phyloP scores from a whole-genome alignment of 805 yeast species.

The Candida anglica region DNA sequence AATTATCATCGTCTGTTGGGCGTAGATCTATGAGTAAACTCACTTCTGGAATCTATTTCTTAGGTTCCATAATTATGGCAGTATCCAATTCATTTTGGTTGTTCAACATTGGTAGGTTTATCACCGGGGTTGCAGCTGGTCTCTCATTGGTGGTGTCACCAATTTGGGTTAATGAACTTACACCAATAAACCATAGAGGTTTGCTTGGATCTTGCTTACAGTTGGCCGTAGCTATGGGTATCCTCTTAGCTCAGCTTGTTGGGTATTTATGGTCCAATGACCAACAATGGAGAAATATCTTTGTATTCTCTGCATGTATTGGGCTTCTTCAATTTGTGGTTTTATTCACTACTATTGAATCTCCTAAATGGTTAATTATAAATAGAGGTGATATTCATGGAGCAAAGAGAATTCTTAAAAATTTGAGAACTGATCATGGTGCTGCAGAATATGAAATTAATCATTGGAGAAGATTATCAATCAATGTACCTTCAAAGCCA shows the following conservation, averaged over 20 bases:
- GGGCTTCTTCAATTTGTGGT: constrained; percentile 24
- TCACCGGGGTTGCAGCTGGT: constrained; percentile 38
- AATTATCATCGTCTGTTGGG: constrained; percentile 19
- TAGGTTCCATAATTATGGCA: constrained; percentile 27
- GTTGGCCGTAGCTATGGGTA: constrained; percentile 35
- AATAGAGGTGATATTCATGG: constrained; percentile 20
- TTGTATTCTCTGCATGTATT: constrained; percentile 19
- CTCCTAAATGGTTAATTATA: constrained; percentile 41
- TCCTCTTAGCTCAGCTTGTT: constrained; percentile 29
- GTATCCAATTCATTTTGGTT: constrained; percentile 13
- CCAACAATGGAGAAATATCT: constrained; percentile 35
- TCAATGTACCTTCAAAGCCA: constrained; percentile 4
- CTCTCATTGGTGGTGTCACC: constrained; percentile 38
- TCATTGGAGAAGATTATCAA: constrained; percentile 31
- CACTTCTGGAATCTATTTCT: constrained; percentile 16
- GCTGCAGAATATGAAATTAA: constrained; percentile 30
- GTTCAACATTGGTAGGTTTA: constrained; percentile 28
- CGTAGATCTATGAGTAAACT: constrained; percentile 18
- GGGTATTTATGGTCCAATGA: constrained; percentile 31
- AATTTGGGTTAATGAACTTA: constrained; percentile 34
- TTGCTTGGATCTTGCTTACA: constrained; percentile 37
- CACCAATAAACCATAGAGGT: constrained; percentile 40
- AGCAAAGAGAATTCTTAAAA: constrained; percentile 25
- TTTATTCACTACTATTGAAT: constrained; percentile 33
- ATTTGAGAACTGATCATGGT: constrained; percentile 24